Evolutionary conservation across 2,329 filamentous ascomycete genomes (phyloP).

Genomic region (Aspergillus ustus): DNA sequence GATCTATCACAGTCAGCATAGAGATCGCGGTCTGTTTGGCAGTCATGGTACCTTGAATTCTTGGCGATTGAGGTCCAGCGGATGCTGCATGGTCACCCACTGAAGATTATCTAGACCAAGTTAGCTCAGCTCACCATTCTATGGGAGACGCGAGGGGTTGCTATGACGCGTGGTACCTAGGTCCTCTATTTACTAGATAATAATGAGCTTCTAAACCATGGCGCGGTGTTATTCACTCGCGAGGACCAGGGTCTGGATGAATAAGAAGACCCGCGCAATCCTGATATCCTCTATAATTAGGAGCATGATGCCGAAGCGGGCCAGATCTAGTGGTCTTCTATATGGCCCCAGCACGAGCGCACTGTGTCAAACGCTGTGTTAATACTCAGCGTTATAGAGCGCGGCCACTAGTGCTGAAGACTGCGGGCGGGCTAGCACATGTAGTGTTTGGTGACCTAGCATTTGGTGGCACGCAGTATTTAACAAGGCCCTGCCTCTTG

Average conservation of each 20-base stretch:
- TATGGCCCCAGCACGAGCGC: conserved; percentile 8
- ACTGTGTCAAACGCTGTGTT: conserved; percentile 2
- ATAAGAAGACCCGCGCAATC: background rate
- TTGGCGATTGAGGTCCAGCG: too few species aligned
- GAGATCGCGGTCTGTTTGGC: too few species aligned
- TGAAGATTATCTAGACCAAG: too few species aligned
- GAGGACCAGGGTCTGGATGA: background rate
- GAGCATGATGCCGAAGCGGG: conserved; percentile 6
- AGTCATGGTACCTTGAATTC: too few species aligned
- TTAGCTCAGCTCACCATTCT: too few species aligned
- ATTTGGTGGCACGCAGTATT: background rate
- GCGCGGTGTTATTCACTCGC: too few species aligned
- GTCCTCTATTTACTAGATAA: too few species aligned
- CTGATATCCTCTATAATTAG: conserved; percentile 10
- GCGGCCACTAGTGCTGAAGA: background rate
- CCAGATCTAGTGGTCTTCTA: conserved; percentile 6
- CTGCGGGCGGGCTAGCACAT: conserved; percentile 4
- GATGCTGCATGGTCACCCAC: too few species aligned
- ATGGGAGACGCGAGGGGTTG: too few species aligned
- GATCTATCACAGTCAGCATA: too few species aligned
- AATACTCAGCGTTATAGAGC: conserved; percentile 5
- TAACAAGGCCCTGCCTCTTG: background rate
- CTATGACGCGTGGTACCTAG: too few species aligned
- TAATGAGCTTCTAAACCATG: too few species aligned
- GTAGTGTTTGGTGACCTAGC: conserved; percentile 3